Conservation (phyloP, 768 basidiomycete genomes). For the Leccinum uliginosum region DNA sequence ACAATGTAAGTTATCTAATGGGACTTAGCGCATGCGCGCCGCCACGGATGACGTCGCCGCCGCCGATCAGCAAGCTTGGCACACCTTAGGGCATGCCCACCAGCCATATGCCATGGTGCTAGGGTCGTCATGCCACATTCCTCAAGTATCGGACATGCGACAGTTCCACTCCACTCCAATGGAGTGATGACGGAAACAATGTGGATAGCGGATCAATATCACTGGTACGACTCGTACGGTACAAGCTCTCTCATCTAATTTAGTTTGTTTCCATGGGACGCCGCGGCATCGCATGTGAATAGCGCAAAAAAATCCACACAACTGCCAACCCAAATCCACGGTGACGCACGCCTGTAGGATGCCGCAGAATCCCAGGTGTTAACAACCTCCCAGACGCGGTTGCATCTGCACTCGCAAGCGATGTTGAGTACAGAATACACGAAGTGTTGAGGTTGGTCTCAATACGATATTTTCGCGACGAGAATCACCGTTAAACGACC, state of each 20-base stretch:
- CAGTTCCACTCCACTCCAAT: constrained; percentile 1
- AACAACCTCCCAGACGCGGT: constrained; percentile 71
- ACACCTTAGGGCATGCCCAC: neutral
- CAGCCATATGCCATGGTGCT: constrained; percentile 5
- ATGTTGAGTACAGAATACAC: constrained; percentile 95
- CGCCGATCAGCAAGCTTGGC: no score
- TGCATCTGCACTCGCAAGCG: constrained; percentile 83
- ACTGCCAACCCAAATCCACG: constrained; percentile 37
- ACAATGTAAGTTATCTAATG: no score
- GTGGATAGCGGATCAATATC: neutral
- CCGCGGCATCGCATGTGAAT: no score
- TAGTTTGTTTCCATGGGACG: neutral
- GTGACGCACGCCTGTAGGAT: constrained; percentile 57
- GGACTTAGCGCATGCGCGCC: no score
- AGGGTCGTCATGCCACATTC: neutral
- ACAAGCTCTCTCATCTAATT: no score
- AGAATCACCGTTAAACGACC: neutral
- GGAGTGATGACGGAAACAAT: neutral
- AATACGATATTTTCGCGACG: neutral
- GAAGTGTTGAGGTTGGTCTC: constrained; percentile 84
- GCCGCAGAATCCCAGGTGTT: constrained; percentile 86
- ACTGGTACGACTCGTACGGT: no score
- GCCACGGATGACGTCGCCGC: no score
- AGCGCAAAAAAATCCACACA: neutral
- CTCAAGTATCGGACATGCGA: neutral